Conservation (phyloP, 1,284 basidiomycete species). For the Tranzscheliella williamsii region DNA sequence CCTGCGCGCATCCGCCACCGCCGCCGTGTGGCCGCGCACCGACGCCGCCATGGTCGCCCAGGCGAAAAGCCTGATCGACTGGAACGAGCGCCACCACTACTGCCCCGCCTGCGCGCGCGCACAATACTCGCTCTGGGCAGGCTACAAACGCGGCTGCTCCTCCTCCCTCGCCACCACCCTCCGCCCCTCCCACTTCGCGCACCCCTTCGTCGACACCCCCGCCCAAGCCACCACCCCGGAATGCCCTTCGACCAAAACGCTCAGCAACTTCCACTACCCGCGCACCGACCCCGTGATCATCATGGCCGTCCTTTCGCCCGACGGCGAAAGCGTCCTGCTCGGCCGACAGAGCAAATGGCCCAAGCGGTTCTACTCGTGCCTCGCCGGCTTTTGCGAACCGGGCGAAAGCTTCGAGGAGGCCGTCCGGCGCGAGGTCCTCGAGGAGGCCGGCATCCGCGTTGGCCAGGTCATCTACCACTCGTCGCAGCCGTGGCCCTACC, state of each 20-base stretch:
- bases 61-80: conserved; percentile 52
- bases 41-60: conserved; percentile 54
- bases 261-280: conserved; percentile 55
- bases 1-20: conserved; percentile 41
- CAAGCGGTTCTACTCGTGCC: conserved; percentile 48
- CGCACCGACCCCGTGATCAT: conserved; percentile 73
- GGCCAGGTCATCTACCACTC: conserved; percentile 85
- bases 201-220: conserved; percentile 4
- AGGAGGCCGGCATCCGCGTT: conserved; percentile 87
- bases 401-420: conserved; percentile 81
- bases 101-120: conserved; percentile 83
- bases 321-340: conserved; percentile 79
- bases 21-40: conserved; percentile 25
- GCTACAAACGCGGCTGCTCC: conserved; percentile 87
- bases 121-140: conserved; percentile 87
- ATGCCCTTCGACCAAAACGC: conserved; percentile 27
- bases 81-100: conserved; percentile 67
- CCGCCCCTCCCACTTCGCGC: not conserved
- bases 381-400: conserved; percentile 58
- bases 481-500: conserved; percentile 74
- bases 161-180: conserved; percentile 12
- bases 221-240: conserved; percentile 9
- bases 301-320: conserved; percentile 79
- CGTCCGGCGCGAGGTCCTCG: conserved; percentile 88
- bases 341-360: conserved; percentile 74